These are phyloP conservation scores for Cucurbitaria berberidis DNA, from an alignment of 2,329 filamentous ascomycete species.

Conservation along the genomic window DNA sequence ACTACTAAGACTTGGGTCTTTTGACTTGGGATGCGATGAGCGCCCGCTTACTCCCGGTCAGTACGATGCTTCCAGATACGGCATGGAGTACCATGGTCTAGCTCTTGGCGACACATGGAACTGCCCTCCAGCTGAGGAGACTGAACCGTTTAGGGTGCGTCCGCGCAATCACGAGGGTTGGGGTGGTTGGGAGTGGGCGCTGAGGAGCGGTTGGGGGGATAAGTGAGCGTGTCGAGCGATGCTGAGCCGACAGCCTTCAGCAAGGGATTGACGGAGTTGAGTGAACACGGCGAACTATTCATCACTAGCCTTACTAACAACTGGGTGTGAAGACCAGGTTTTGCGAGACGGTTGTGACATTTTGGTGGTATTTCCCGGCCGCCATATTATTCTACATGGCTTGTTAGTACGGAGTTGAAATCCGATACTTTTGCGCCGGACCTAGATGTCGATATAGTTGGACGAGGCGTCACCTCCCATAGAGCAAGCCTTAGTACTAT, in stretches of 20 bases:
- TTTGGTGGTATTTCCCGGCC: not conserved
- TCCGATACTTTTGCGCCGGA: not conserved
- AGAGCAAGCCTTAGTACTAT: not conserved
- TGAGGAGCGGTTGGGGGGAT: not conserved
- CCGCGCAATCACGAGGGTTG: not conserved
- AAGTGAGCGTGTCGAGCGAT: not conserved
- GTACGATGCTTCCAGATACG: constrained; percentile 22
- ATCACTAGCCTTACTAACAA: not conserved
- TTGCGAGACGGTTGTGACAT: not conserved
- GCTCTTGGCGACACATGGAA: constrained; percentile 16
- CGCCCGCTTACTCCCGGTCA: constrained; percentile 26
- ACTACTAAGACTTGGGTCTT: constrained; percentile 5
- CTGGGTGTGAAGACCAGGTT: not conserved
- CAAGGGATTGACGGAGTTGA: not conserved
- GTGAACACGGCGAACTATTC: not conserved
- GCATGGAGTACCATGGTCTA: constrained; percentile 19
- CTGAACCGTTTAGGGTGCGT: not conserved
- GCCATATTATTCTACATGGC: not conserved
- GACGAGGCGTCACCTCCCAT: not conserved
- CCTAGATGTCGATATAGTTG: not conserved
- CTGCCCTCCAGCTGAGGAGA: not conserved
- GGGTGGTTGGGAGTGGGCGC: not conserved
- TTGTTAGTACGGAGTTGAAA: not conserved
- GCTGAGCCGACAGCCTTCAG: not conserved
- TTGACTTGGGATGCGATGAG: constrained; percentile 13